Evolutionary conservation across 176 grass and related monocot genomes (phyloP), one percentile per base, ranked within the genome.

Genomic region (Oryza punctata): DNA sequence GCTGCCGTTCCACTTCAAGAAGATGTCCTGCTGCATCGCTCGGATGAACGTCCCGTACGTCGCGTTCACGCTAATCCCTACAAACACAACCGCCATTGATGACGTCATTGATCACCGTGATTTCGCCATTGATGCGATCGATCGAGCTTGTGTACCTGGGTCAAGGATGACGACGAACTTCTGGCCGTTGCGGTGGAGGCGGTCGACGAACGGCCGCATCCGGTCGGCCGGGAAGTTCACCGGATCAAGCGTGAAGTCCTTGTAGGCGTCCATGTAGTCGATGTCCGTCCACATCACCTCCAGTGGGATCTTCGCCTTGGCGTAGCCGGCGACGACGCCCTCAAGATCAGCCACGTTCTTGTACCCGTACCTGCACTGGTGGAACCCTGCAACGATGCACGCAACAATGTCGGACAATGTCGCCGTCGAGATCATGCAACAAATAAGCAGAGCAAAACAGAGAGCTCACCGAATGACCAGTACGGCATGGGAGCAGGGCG

Each of bases 201-300:
- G 38, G 73, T 91, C 82, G 46, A 98, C 88, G 52, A 98, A 93
- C 28, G 27, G 64, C 3, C 81, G 88, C 84, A 98, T 82, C 6
- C 72, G 67, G 7, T 69, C 75, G 19, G 76, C 78, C 28, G 88
- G 89, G 61, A 98, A 98, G 65, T 98, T 98, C 26, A 93, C 69
- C 2, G 87, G 92, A 44, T 94, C 77, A 1, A 98, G 72, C 1
- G 95, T 98, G 79, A 94, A 98, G 76, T 98, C 95, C 81, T 94
- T 88, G 88, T 25, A 94, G 12, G 63, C 84, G 70, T 98, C 85
- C 95, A 98, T 98, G 92, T 98, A 88, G 80, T 98, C 95, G 25
- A 98, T 98, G 85, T 98, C 92, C 14, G 90, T 91, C 95, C 95
- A 98, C 95, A 98, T 98, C 11, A 94, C 92, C 82, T 98, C 95